Evolutionary conservation across 2,329 filamentous ascomycete genomes (phyloP), one percentile per base, ranked within the genome.

Genomic region (Herpomyces periplanetae): DNA sequence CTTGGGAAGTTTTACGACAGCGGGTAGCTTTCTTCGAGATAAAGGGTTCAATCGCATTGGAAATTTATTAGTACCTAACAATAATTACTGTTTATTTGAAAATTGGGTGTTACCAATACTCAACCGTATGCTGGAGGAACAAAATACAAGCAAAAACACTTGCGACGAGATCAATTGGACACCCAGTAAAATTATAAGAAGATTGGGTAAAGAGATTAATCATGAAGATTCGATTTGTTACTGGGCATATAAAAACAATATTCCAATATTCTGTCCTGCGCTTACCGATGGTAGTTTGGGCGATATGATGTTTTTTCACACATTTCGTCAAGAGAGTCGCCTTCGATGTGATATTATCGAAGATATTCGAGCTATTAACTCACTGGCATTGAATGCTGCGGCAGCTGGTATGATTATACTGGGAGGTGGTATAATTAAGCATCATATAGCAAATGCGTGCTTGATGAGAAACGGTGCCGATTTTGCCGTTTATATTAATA

Each of bases 251-350:
- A 80, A 73, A 42, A 91, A 96, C 41, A 47, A 80, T 36, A 91
- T 96, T 22, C 80, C 80, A 1, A 63, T 96, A 8, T 96, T 96
- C 44, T 91, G 75, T 34, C 80, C 80, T 0, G 80, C 80, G 4
- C 44, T 96, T 30, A 96, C 80, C 0, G 80, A 96, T 33, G 80
- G 80, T 8, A 85, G 68, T 29, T 42, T 96, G 9, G 80, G 80
- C 3, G 80, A 96, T 37, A 96, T 96, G 80, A 47, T 96, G 15
- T 91, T 88, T 41, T 91, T 96, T 38, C 75, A 96, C 42, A 85
- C 73, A 1, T 96, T 71, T 51, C 80, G 75, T 36, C 42, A 66
- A 0, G 75, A 75, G 3, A 43, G 45, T 24, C 64, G 75, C 37
- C 48, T 96, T 16, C 56, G 60, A 22, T 55, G 88, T 24, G 80